Percentiles rank a stretch among this genome's conserved stretches.
These are phyloP conservation scores for Truncatella angustata DNA, from an alignment of 2,329 filamentous ascomycete species.

Conservation along the genomic window DNA sequence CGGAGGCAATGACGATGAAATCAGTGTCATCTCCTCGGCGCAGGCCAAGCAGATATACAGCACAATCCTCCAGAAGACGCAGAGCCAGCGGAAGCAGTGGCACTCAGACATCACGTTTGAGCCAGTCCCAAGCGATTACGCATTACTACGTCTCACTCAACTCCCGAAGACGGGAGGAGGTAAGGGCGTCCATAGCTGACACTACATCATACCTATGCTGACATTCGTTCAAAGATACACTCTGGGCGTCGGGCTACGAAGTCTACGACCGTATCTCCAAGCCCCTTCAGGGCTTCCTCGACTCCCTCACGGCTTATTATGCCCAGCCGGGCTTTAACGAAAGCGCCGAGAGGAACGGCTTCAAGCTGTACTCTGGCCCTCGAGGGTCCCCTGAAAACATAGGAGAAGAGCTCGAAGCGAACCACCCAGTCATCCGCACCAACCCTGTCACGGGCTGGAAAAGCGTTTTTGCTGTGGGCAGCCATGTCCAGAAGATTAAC, in stretches of 20 bases:
- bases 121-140: slow-evolving; percentile 61
- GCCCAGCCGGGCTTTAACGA: slow-evolving; percentile 49
- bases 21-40: slow-evolving; percentile 62
- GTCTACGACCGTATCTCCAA: slow-evolving; percentile 62
- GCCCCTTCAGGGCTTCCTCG: slow-evolving; percentile 56
- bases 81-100: slow-evolving; percentile 49
- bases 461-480: slow-evolving; percentile 49
- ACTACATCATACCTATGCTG: too few relatives aligned
- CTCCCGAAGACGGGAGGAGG: slow-evolving; percentile 54
- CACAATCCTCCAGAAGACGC: slow-evolving; percentile 36
- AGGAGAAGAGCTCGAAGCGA: slow-evolving; percentile 44
- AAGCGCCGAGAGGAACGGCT: slow-evolving; percentile 41
- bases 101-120: slow-evolving; percentile 67
- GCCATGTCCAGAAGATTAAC: slow-evolving; percentile 49
- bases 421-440: slow-evolving; percentile 55
- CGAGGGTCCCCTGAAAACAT: slow-evolving; percentile 51
- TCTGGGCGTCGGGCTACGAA: slow-evolving; percentile 68
- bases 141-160: slow-evolving; percentile 51
- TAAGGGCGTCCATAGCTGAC: too few relatives aligned
- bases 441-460: slow-evolving; percentile 61
- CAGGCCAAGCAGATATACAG: slow-evolving; percentile 52
- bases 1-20: slow-evolving; percentile 56
- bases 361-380: slow-evolving; percentile 42
- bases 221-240: slow-evolving; percentile 42
- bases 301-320: slow-evolving; percentile 55